These are phyloP conservation scores for Eutrema japonicum DNA, from an alignment of 345 rosid genomes.

Conservation along the genomic window DNA sequence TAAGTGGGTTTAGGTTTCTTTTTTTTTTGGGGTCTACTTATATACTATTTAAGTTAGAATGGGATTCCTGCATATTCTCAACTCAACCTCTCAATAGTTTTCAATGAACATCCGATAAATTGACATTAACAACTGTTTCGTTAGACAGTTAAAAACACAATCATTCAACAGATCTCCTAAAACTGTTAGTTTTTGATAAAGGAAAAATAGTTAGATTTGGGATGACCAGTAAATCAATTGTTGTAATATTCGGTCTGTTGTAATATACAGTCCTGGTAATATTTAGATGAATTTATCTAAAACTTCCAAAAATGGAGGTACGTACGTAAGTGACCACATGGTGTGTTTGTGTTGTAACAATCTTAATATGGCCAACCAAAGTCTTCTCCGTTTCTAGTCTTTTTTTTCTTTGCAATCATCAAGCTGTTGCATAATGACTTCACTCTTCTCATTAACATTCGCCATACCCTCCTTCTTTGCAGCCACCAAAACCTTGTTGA, in stretches of 20 bases:
- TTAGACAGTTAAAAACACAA: no score
- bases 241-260: not conserved
- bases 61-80: no score
- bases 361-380: conserved; percentile 34
- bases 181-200: no score
- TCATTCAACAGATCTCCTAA: no score
- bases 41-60: no score
- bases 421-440: not conserved
- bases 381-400: conserved; percentile 29
- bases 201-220: no score
- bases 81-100: no score
- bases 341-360: conserved; percentile 23
- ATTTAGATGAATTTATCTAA: not conserved
- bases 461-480: not conserved
- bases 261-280: not conserved
- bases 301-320: conserved; percentile 13
- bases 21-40: no score
- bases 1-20: no score
- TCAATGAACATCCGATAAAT: no score
- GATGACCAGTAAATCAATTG: not conserved
- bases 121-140: no score
- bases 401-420: conserved; percentile 1
- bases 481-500: not conserved
- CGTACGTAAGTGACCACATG: conserved; percentile 34
- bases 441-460: conserved; percentile 11